Conservation (phyloP, 1,139 yeast species). For the Zygosaccharomyces sapae region DNA sequence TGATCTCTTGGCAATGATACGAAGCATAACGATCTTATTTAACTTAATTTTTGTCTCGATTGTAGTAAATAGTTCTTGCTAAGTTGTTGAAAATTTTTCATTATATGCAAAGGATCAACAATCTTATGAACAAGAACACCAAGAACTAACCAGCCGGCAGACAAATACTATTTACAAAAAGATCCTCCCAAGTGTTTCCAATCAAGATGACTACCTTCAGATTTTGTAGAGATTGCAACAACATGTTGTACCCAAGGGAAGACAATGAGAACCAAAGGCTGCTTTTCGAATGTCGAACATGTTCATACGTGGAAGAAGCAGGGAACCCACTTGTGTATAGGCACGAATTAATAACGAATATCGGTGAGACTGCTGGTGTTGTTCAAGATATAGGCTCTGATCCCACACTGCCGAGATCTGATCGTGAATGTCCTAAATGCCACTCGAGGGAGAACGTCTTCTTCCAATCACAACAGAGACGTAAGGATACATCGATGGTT, state of each 20-base stretch:
- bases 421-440: conserved; percentile 89
- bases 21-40: conserved; percentile 7
- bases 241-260: conserved; percentile 98
- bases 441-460: conserved; percentile 87
- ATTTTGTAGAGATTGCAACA: conserved; percentile 93
- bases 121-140: no score
- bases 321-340: conserved; percentile 85
- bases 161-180: background rate
- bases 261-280: conserved; percentile 68
- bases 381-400: conserved; percentile 95
- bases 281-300: conserved; percentile 89
- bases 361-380: conserved; percentile 92
- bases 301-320: conserved; percentile 90
- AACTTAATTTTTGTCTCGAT: background rate
- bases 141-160: background rate
- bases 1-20: conserved; percentile 27
- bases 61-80: background rate
- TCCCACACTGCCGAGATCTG: conserved; percentile 93
- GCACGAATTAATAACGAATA: conserved; percentile 85
- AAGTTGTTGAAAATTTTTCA: conserved; percentile 1
- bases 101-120: background rate
- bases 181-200: background rate
- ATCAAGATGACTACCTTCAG: conserved; percentile 75
- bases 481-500: conserved; percentile 94
- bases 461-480: conserved; percentile 91